phyloP scores from a whole-genome alignment of 2,329 filamentous ascomycete species.

The Xylaria polymorpha region DNA sequence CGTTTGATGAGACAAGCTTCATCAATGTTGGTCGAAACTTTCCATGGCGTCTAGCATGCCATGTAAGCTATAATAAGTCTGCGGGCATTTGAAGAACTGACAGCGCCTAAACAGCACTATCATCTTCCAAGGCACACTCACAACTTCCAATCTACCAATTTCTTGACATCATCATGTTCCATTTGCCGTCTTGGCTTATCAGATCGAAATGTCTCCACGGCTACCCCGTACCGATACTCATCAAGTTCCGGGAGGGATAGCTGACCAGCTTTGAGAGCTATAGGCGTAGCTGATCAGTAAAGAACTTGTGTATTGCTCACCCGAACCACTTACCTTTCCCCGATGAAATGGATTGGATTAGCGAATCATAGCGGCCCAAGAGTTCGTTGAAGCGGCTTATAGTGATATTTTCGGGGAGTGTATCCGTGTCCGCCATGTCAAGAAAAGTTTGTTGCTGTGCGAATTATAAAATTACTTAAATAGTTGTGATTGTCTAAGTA shows the following conservation, averaged over 20 bases:
- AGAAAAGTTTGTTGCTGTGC: not conserved
- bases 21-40: slow-evolving; percentile 71
- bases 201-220: slow-evolving; percentile 60
- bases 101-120: not conserved
- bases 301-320: not conserved
- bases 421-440: slow-evolving; percentile 38
- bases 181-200: slow-evolving; percentile 55
- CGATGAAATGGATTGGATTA: slow-evolving; percentile 58
- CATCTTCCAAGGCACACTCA: slow-evolving; percentile 53
- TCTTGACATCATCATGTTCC: slow-evolving; percentile 67
- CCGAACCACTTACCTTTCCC: slow-evolving; percentile 56
- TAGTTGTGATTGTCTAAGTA: not conserved
- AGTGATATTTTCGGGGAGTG: slow-evolving; percentile 46
- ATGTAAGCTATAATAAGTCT: slow-evolving; percentile 26
- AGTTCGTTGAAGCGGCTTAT: slow-evolving; percentile 52
- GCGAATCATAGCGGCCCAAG: slow-evolving; percentile 53
- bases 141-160: slow-evolving; percentile 78
- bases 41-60: slow-evolving; percentile 63
- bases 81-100: not conserved
- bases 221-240: slow-evolving; percentile 66
- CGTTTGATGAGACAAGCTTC: slow-evolving; percentile 72
- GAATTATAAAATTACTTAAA: not conserved
- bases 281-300: slow-evolving; percentile 25
- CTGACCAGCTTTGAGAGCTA: slow-evolving; percentile 60
- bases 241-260: slow-evolving; percentile 69